A percentile compares a stretch with the other conserved stretches of the same genome.
These are phyloP conservation scores for Cladophialophora psammophila DNA, from an alignment of 2,329 filamentous ascomycete species.

Conservation along the genomic window DNA sequence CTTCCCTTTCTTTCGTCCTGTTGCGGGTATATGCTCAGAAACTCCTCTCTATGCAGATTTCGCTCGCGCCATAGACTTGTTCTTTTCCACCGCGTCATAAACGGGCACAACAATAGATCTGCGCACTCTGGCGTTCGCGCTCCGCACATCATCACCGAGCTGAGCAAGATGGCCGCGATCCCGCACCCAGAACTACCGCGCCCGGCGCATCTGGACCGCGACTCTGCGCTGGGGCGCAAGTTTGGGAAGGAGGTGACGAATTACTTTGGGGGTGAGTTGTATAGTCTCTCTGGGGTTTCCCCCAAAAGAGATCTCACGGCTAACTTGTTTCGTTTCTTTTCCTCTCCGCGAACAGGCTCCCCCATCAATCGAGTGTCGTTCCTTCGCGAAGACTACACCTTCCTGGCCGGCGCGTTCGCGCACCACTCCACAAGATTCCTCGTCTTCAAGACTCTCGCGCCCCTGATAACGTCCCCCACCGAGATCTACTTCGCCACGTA, in stretches of 20 bases:
- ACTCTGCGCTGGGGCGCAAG: conserved; percentile 61
- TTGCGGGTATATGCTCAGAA: conserved; percentile 14
- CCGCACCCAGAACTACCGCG: conserved; percentile 55
- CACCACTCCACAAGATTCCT: conserved; percentile 68
- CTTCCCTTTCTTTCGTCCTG: not conserved
- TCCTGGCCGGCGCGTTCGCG: conserved; percentile 56
- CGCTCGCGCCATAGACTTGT: conserved; percentile 3
- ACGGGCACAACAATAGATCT: conserved; percentile 13
- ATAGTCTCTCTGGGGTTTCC: not conserved
- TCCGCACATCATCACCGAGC: conserved; percentile 20
- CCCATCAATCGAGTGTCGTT: conserved; percentile 60
- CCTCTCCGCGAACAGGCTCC: conserved; percentile 48
- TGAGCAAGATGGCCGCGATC: conserved; percentile 23
- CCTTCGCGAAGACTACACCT: conserved; percentile 55
- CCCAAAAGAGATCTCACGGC: not conserved
- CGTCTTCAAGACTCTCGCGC: conserved; percentile 78
- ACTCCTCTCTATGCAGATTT: not conserved
- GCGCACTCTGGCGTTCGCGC: conserved; percentile 32
- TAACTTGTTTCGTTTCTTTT: not conserved
- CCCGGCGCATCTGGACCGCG: conserved; percentile 65
- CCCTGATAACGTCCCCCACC: conserved; percentile 68
- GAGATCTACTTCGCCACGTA: conserved; percentile 73
- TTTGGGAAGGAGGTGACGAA: conserved; percentile 60
- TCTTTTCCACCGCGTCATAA: not conserved
- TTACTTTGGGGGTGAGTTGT: conserved; percentile 57